Percentiles rank a stretch among this genome's conserved stretches.
Evolutionary conservation across 75 land plant genomes (phyloP).

Genomic region (Cryptomeria japonica): DNA sequence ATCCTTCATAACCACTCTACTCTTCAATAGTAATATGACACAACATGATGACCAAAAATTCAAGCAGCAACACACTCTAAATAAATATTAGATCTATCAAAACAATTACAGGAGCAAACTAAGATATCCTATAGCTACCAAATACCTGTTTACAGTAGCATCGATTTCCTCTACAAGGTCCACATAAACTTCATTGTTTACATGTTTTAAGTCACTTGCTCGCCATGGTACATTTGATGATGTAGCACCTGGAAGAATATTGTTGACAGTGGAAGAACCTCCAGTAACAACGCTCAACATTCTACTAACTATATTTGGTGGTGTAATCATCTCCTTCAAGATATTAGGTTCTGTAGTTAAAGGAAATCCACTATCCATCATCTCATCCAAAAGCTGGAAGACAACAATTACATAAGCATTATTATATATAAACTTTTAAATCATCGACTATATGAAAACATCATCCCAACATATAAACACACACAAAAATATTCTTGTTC

Average conservation of each 20-base stretch:
- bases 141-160: constrained; percentile 75
- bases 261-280: constrained; percentile 69
- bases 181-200: constrained; percentile 93
- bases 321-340: constrained; percentile 92
- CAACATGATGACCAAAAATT: not conserved
- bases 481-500: not conserved
- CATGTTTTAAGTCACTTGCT: constrained; percentile 61
- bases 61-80: not conserved
- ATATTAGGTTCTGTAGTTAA: constrained; percentile 93
- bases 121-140: not conserved
- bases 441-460: constrained; percentile 7
- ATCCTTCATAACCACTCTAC: not conserved
- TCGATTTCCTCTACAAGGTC: constrained; percentile 94
- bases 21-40: not conserved
- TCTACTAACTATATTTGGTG: constrained; percentile 88
- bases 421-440: not conserved
- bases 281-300: constrained; percentile 95
- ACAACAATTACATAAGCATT: not conserved
- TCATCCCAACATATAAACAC: not conserved
- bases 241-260: constrained; percentile 81
- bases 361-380: constrained; percentile 99
- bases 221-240: constrained; percentile 92
- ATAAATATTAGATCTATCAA: not conserved
- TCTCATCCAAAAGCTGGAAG: constrained; percentile 95
- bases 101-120: not conserved